Conservation (phyloP, 257 asterid genomes). For the Salvia splendens region DNA sequence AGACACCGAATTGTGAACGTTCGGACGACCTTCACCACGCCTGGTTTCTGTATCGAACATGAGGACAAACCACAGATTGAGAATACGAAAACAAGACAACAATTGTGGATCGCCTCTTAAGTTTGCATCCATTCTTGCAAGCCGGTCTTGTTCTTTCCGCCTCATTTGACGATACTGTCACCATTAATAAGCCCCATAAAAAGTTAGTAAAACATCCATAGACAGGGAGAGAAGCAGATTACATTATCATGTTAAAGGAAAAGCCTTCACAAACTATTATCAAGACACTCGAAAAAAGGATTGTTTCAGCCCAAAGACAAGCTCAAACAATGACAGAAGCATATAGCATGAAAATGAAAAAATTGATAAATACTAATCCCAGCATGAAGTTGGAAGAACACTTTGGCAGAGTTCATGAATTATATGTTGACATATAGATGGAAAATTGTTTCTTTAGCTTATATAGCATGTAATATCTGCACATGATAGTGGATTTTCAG, state of each 20-base stretch:
- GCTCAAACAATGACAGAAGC: not conserved
- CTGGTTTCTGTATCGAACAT: not conserved
- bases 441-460: not conserved
- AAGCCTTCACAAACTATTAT: not conserved
- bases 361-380: constrained; percentile 3
- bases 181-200: constrained; percentile 25
- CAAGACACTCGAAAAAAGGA: not conserved
- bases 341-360: not conserved
- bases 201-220: constrained; percentile 11
- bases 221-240: not conserved
- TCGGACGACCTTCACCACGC: constrained; percentile 30
- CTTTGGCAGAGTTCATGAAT: not conserved
- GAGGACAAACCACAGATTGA: not conserved
- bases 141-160: constrained; percentile 92
- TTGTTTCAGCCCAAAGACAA: not conserved
- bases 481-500: not conserved
- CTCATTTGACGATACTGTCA: constrained; percentile 97
- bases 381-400: constrained; percentile 3
- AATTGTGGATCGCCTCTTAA: constrained; percentile 21
- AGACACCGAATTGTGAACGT: not conserved
- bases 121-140: constrained; percentile 93
- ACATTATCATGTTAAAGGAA: not conserved
- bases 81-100: not conserved
- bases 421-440: not conserved
- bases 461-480: not conserved